Conservation (phyloP, 1,284 basidiomycete species). For the Abortiporus biennis region DNA sequence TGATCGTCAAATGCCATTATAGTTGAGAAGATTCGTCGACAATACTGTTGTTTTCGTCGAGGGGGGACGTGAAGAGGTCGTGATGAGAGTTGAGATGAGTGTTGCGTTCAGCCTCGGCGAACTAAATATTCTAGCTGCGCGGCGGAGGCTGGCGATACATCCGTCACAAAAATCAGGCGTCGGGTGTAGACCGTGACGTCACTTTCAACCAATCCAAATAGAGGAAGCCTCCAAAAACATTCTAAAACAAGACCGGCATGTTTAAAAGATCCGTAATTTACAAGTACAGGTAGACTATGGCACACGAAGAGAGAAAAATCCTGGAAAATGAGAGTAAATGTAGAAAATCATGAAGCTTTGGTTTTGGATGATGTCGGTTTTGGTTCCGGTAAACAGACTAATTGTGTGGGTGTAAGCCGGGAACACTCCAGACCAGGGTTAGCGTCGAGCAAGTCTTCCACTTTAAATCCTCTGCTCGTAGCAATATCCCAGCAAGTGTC, state of each 20-base stretch:
- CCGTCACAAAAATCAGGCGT: too few relatives aligned
- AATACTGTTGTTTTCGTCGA: constrained; percentile 17
- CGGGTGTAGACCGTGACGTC: too few relatives aligned
- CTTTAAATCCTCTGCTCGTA: constrained; percentile 39
- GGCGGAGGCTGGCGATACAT: constrained; percentile 1
- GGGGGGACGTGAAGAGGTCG: constrained; percentile 7
- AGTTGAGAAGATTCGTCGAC: background rate
- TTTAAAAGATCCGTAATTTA: too few relatives aligned
- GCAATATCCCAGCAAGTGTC: constrained; percentile 70
- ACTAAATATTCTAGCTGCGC: background rate
- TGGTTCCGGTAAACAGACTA: constrained; percentile 38
- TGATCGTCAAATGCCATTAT: constrained; percentile 33
- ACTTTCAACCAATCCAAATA: too few relatives aligned
- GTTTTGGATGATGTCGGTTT: too few relatives aligned
- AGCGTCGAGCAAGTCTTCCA: constrained; percentile 47
- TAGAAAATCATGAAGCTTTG: too few relatives aligned
- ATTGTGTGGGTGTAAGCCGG: constrained; percentile 49
- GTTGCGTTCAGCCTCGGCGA: background rate
- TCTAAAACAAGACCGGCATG: too few relatives aligned
- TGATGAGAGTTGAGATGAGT: constrained; percentile 11
- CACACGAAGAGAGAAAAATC: too few relatives aligned
- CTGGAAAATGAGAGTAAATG: too few relatives aligned
- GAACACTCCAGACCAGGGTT: constrained; percentile 56
- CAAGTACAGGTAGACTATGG: too few relatives aligned
- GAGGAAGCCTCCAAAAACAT: too few relatives aligned